These are phyloP conservation scores for Filobasidium floriforme DNA, from an alignment of 768 basidiomycete species.

Conservation along the genomic window DNA sequence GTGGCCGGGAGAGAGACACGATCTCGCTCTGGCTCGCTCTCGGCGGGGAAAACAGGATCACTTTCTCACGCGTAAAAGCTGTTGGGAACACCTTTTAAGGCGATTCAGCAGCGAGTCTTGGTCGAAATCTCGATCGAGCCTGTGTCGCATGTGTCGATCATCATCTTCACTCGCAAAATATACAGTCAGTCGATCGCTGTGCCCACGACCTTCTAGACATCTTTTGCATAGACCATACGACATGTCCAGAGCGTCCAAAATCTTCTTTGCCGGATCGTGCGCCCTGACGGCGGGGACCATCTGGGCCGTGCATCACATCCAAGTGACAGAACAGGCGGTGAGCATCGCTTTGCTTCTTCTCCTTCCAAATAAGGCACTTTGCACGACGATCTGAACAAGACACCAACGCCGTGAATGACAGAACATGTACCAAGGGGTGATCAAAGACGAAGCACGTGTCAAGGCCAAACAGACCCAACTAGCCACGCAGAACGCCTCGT, in stretches of 20 bases:
- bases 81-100: neutral
- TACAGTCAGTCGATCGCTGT: neutral
- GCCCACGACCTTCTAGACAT: neutral
- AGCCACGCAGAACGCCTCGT: slow-evolving; percentile 23
- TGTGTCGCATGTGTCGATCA: neutral
- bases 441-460: slow-evolving; percentile 77
- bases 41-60: too few species aligned
- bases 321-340: slow-evolving; percentile 74
- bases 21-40: neutral
- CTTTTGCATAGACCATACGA: neutral
- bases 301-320: slow-evolving; percentile 84
- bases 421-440: slow-evolving; percentile 86
- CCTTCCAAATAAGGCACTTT: neutral
- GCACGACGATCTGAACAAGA: neutral
- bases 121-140: neutral
- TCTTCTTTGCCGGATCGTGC: slow-evolving; percentile 63
- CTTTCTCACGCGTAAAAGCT: neutral
- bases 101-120: neutral
- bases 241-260: slow-evolving; percentile 66
- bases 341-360: slow-evolving; percentile 19
- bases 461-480: slow-evolving; percentile 42
- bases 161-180: neutral
- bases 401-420: slow-evolving; percentile 39
- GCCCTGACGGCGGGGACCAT: slow-evolving; percentile 61
- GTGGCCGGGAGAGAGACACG: neutral